Base-by-base conservation (phyloP, 345 rosid genomes). In the Viola odorata region DNA sequence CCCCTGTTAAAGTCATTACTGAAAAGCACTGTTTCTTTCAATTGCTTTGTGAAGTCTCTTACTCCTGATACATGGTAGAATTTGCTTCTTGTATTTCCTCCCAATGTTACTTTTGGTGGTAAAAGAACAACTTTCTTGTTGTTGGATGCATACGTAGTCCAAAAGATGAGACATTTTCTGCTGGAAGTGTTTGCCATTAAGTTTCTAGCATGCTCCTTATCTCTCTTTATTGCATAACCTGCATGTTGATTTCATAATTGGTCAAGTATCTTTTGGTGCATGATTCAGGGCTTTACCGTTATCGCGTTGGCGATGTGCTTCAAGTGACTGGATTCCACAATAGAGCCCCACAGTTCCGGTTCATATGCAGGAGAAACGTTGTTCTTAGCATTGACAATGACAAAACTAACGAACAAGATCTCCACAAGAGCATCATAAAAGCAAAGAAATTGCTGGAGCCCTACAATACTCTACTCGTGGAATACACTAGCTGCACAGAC, bases 371-470 rank as follows among this genome's bases (percentile, higher is more conserved):
- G 76, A 78, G 80, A 58, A 82, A 84, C 23, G 86, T 84, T 41
- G 78, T 84, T 41, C 77, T 84, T 12, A 82, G 90, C 80, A 78
- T 84, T 7, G 90, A 82, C 76, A 80, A 59, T 16, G 90, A 84
- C 80, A 84, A 84, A 70, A 84, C 90, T 10, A 82, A 80, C 49
- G 90, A 84, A 61, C 78, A 80, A 57, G 90, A 84, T 62, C 80
- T 84, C 15, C 86, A 81, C 78, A 78, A 74, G 57, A 77, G 87
- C 78, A 53, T 82, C 51, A 64, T 82, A 6, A 40, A 0, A 1
- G 85, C 85, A 32, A 85, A 80, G 61, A 82, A 75, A 42, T 66
- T 80, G 49, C 64, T 85, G 14, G 85, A 85, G 59, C 85, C 81
- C 41, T 61, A 63, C 74, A 60, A 62, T 50, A 77, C 81, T 39